Conservation (phyloP, 129 eudicot species). For the Flaveria linearis region DNA sequence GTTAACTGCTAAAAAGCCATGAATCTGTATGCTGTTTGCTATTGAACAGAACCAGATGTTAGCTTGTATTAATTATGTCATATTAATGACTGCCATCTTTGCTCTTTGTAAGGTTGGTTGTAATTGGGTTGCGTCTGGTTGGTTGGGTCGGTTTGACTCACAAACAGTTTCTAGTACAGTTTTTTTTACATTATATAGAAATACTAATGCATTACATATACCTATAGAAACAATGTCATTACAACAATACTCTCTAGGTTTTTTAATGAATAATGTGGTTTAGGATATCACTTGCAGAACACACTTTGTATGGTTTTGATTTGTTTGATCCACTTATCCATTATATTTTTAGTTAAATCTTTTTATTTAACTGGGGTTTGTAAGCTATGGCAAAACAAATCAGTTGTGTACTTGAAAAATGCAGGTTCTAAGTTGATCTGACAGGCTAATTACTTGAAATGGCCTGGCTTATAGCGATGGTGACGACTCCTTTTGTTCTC, state of each 20-base stretch:
- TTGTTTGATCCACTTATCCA: background rate
- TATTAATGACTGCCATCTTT: constrained; percentile 15
- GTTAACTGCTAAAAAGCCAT: constrained; percentile 16
- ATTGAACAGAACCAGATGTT: background rate
- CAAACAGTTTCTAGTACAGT: background rate
- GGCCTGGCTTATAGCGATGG: background rate
- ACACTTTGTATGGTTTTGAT: background rate
- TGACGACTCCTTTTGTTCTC: background rate
- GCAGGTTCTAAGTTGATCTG: background rate
- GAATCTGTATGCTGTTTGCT: constrained; percentile 24
- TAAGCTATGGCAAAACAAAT: background rate
- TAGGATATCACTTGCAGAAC: background rate
- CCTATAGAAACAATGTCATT: background rate
- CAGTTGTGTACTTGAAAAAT: background rate
- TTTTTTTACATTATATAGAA: too few relatives aligned
- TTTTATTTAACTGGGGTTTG: background rate
- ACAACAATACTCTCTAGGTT: background rate
- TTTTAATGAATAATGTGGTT: background rate
- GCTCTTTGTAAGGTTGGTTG: constrained; percentile 7
- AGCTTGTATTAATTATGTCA: constrained; percentile 12
- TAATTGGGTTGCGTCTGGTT: background rate
- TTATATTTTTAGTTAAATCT: background rate
- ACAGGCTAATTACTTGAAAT: background rate
- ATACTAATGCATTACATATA: background rate
- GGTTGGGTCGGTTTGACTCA: background rate